Evolutionary conservation across 2,329 filamentous ascomycete genomes (phyloP), one percentile per base, ranked within the genome.

Genomic region (Fusarium sp.): DNA sequence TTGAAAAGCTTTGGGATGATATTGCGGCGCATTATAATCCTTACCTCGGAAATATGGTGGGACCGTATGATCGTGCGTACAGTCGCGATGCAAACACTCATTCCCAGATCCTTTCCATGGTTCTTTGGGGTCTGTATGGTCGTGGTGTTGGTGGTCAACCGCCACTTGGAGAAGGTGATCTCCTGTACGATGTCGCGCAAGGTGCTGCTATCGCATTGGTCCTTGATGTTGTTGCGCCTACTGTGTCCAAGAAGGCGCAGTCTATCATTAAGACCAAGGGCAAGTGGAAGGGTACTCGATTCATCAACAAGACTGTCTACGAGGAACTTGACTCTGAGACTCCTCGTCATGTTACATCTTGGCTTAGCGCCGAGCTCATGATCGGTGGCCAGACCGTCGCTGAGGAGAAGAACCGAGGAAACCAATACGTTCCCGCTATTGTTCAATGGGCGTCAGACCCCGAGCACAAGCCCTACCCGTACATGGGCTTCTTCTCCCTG

Each of bases 321-420:
- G 79, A 82, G 29, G 74, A 77, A 32, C 76, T 83, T 4, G 64
- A 75, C 6, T 74, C 74, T 1, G 73, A 79, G 51, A 72, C 65
- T 0, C 13, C 47, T 12, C 77, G 82, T 22, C 73, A 76, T 3
- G 77, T 77, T 7, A 81, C 80, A 0, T 81, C 81, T 2, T 84
- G 82, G 82, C 51, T 84, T 24, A 81, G 79, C 41, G 76, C 81
- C 7, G 70, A 77, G 11, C 69, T 84, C 44, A 84, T 84, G 82
- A 80, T 83, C 20, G 83, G 83, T 2, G 81, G 74, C 0, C 65
- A 81, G 69, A 62, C 76, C 20, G 74, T 83, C 2, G 75, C 74
- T 7, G 81, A 84, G 71, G 76, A 74, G 2, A 71, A 67, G 22
- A 80, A 79, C 67, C 74, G 82, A 8, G 79, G 80, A 2, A 67